These are phyloP conservation scores for Ophioceras dolichostomum DNA, from an alignment of 2,329 filamentous ascomycete genomes.

Conservation along the genomic window DNA sequence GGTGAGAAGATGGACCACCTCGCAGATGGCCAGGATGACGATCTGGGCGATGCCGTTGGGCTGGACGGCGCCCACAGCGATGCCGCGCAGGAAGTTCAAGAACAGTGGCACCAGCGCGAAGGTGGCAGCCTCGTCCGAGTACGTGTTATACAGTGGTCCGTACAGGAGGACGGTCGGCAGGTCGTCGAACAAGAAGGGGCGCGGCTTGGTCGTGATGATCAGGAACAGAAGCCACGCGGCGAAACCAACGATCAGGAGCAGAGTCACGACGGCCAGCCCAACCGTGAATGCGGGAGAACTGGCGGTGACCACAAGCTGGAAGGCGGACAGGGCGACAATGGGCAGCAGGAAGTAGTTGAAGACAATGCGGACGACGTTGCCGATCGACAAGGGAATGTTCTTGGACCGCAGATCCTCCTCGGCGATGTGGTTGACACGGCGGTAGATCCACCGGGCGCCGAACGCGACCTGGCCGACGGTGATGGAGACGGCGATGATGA, in stretches of 20 bases:
- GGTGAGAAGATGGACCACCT: constrained; percentile 80
- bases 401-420: constrained; percentile 85
- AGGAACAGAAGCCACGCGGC: constrained; percentile 69
- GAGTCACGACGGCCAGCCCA: constrained; percentile 60
- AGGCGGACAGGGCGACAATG: constrained; percentile 75
- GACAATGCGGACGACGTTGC: constrained; percentile 70
- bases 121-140: constrained; percentile 81
- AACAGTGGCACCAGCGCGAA: constrained; percentile 83
- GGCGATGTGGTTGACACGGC: constrained; percentile 54
- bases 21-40: constrained; percentile 83
- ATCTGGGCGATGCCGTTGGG: constrained; percentile 88
- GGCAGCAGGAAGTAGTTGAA: constrained; percentile 91
- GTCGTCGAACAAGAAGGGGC: constrained; percentile 85
- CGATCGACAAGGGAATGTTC: constrained; percentile 77
- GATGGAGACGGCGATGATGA: constrained; percentile 57
- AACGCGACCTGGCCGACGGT: constrained; percentile 68
- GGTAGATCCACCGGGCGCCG: constrained; percentile 61
- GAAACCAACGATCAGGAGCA: constrained; percentile 62
- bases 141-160: constrained; percentile 93
- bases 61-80: constrained; percentile 87
- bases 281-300: constrained; percentile 59
- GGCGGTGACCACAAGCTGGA: constrained; percentile 70
- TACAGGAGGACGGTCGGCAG: constrained; percentile 80
- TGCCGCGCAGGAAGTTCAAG: constrained; percentile 72
- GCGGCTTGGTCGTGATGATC: constrained; percentile 69